Percentiles rank a stretch among this genome's conserved stretches.
Evolutionary conservation across 2,329 filamentous ascomycete genomes (phyloP).

Genomic region (Thielaviopsis punctulata): DNA sequence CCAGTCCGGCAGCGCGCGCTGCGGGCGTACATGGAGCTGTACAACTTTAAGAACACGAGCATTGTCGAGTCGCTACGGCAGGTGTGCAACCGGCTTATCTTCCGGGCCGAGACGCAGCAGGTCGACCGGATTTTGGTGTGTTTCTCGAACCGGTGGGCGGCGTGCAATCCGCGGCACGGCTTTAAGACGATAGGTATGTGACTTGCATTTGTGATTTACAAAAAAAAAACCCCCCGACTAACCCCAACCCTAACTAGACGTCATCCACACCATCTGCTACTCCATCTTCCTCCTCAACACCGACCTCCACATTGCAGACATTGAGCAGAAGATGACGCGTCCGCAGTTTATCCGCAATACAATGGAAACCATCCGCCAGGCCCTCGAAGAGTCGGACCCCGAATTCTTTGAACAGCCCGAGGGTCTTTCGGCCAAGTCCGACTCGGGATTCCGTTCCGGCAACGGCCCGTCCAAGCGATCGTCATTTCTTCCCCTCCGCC

Average conservation of each 20-base stretch:
- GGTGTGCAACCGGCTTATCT: conserved; percentile 63
- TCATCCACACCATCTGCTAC: conserved; percentile 94
- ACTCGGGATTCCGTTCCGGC: conserved; percentile 10
- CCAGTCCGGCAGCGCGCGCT: conserved; percentile 39
- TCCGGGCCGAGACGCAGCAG: conserved; percentile 89
- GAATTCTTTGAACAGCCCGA: conserved; percentile 36
- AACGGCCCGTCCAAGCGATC: conserved; percentile 23
- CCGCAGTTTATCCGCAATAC: conserved; percentile 94
- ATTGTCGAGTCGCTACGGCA: conserved; percentile 63
- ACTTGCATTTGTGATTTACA: too few species aligned
- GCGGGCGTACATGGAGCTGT: conserved; percentile 78
- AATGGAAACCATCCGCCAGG: conserved; percentile 69
- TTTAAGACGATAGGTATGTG: conserved; percentile 74
- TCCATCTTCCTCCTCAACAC: conserved; percentile 91
- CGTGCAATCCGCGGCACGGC: conserved; percentile 81
- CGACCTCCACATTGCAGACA: conserved; percentile 85
- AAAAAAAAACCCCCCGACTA: too few species aligned
- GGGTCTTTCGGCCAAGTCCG: conserved; percentile 12
- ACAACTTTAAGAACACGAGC: conserved; percentile 68
- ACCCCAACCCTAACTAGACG: conserved; percentile 37
- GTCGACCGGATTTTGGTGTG: conserved; percentile 86
- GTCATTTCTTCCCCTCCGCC: conserved; percentile 34
- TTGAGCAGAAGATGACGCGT: conserved; percentile 90
- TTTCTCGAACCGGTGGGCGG: conserved; percentile 80
- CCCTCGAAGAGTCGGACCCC: conserved; percentile 54